A percentile compares a stretch with the other conserved stretches of the same genome.
phyloP scores from a whole-genome alignment of 768 basidiomycete species.

The Suillus subalutaceus region DNA sequence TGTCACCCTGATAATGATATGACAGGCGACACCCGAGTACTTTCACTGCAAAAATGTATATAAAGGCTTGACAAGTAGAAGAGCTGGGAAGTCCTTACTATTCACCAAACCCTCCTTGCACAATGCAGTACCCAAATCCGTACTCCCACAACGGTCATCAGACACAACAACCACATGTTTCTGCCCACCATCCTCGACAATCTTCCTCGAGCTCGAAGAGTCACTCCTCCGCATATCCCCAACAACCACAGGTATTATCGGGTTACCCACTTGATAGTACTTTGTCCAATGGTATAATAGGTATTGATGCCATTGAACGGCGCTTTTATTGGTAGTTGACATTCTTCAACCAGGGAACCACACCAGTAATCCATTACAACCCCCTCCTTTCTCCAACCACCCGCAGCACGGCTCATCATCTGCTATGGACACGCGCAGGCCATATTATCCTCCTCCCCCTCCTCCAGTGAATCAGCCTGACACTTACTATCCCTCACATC shows the following conservation, averaged over 20 bases:
- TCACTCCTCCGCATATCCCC: conserved; percentile 25
- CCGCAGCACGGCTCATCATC: conserved; percentile 19
- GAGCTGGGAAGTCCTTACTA: conserved; percentile 16
- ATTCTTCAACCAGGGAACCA: conserved; percentile 28
- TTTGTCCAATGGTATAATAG: conserved; percentile 27
- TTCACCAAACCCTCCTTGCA: conserved; percentile 7
- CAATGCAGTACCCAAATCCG: conserved; percentile 32
- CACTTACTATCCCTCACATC: conserved; percentile 23
- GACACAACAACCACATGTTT: conserved; percentile 20
- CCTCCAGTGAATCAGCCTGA: background rate
- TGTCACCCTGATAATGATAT: conserved; percentile 33
- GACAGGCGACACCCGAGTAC: conserved; percentile 38
- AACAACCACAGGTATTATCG: conserved; percentile 26
- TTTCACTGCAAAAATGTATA: conserved; percentile 36
- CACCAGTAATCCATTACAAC: conserved; percentile 16
- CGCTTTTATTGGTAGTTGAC: conserved; percentile 6
- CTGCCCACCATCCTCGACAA: conserved; percentile 18
- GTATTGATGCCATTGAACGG: conserved; percentile 13
- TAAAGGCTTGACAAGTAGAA: conserved; percentile 25
- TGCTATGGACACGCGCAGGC: conserved; percentile 23
- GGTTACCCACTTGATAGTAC: conserved; percentile 29
- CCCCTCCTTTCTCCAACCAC: conserved; percentile 25
- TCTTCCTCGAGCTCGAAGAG: conserved; percentile 24
- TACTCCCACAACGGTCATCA: conserved; percentile 22
- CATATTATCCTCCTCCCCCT: conserved; percentile 18